phyloP scores from a whole-genome alignment of 192 early-diverging fungal species.

The Coemansia sp. region DNA sequence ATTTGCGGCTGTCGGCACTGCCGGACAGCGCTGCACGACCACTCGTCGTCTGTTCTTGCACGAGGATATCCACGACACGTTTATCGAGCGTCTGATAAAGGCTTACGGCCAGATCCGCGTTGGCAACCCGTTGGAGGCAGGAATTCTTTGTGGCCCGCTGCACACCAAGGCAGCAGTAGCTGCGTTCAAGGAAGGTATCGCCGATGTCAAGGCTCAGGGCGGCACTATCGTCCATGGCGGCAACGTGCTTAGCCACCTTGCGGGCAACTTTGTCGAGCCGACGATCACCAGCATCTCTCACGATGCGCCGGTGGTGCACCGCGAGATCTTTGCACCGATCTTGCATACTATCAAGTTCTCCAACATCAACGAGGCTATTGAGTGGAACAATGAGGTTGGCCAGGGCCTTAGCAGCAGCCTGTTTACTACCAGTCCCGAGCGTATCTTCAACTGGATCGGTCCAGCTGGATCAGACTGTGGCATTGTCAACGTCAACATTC shows the following conservation, averaged over 20 bases:
- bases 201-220: slow-evolving; percentile 78
- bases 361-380: slow-evolving; percentile 83
- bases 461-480: slow-evolving; percentile 90
- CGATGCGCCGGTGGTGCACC: slow-evolving; percentile 78
- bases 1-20: slow-evolving; percentile 96
- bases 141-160: slow-evolving; percentile 88
- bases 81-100: slow-evolving; percentile 75
- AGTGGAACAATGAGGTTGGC: slow-evolving; percentile 84
- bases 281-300: slow-evolving; percentile 84
- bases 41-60: slow-evolving; percentile 90
- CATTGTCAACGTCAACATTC: slow-evolving; percentile 94
- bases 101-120: slow-evolving; percentile 88
- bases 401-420: slow-evolving; percentile 87
- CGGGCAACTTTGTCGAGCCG: slow-evolving; percentile 92
- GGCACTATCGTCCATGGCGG: slow-evolving; percentile 88
- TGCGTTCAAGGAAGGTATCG: slow-evolving; percentile 73
- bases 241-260: slow-evolving; percentile 65
- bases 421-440: slow-evolving; percentile 79
- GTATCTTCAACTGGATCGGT: slow-evolving; percentile 93
- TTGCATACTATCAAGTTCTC: slow-evolving; percentile 82
- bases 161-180: slow-evolving; percentile 86
- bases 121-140: slow-evolving; percentile 82
- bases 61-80: slow-evolving; percentile 81
- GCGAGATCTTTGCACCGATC: slow-evolving; percentile 96
- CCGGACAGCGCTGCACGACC: slow-evolving; percentile 95